Conservation (phyloP, 2,329 filamentous ascomycete genomes). For the Fusarium devonianum region DNA sequence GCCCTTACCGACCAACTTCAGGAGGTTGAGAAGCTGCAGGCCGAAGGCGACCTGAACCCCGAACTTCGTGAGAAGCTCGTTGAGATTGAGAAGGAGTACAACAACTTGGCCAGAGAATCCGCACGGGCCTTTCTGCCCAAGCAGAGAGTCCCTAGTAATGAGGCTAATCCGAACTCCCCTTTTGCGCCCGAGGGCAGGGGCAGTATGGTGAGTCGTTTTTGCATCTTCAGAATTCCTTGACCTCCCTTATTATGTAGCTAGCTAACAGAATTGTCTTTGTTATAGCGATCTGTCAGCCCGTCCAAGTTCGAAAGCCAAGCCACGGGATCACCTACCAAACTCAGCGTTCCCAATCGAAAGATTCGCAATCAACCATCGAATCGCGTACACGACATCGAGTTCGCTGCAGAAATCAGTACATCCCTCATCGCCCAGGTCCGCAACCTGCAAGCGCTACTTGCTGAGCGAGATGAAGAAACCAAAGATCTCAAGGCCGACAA, state of each 20-base stretch:
- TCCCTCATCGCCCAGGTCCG: slow-evolving; percentile 93
- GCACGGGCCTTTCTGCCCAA: slow-evolving; percentile 88
- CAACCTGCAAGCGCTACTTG: slow-evolving; percentile 82
- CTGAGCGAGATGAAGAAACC: slow-evolving; percentile 87
- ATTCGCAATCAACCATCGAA: slow-evolving; percentile 88
- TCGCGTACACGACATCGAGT: slow-evolving; percentile 93
- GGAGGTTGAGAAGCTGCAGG: slow-evolving; percentile 81
- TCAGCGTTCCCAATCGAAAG: slow-evolving; percentile 85
- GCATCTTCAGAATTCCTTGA: neutral
- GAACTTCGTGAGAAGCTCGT: slow-evolving; percentile 83
- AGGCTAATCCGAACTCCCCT: slow-evolving; percentile 61
- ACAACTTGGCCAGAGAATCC: slow-evolving; percentile 89
- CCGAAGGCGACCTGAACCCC: slow-evolving; percentile 79
- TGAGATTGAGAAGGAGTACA: slow-evolving; percentile 93
- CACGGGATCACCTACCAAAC: slow-evolving; percentile 85
- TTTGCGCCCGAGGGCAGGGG: slow-evolving; percentile 61
- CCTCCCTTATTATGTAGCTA: neutral
- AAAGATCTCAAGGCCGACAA: slow-evolving; percentile 78
- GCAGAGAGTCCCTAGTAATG: slow-evolving; percentile 77
- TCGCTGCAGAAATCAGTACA: slow-evolving; percentile 97
- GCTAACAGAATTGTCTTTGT: slow-evolving; percentile 25
- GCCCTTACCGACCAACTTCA: slow-evolving; percentile 81
- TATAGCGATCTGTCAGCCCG: slow-evolving; percentile 72
- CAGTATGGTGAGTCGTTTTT: slow-evolving; percentile 56
- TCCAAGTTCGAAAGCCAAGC: slow-evolving; percentile 85